Percentiles rank a stretch among this genome's conserved stretches.
Evolutionary conservation across 1,284 basidiomycete species (phyloP).

Genomic region (Naganishia sp.): DNA sequence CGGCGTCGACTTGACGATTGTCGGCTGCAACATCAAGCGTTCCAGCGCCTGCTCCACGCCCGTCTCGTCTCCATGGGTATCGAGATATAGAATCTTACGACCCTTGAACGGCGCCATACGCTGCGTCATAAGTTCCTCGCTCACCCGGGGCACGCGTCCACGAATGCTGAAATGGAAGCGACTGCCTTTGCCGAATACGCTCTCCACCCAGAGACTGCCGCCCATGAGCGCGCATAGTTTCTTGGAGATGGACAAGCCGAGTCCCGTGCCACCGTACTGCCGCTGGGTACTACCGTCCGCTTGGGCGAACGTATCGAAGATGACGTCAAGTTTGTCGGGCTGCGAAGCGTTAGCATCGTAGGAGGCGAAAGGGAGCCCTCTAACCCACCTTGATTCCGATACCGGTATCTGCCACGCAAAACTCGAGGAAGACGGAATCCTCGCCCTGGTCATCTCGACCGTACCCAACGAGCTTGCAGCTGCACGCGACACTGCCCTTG

Average conservation of each 20-base stretch:
- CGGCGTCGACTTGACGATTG: conserved; percentile 72
- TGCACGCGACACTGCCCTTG: conserved; percentile 89
- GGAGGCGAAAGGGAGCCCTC: background rate
- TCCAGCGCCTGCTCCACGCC: conserved; percentile 76
- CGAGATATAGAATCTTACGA: conserved; percentile 79
- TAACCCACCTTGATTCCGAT: conserved; percentile 79
- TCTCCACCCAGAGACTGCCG: conserved; percentile 97
- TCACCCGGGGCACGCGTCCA: conserved; percentile 57
- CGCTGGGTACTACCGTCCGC: conserved; percentile 92
- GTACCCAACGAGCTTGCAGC: conserved; percentile 67
- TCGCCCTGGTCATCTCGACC: conserved; percentile 64
- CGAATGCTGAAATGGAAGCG: conserved; percentile 94
- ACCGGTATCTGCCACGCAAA: conserved; percentile 96
- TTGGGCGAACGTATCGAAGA: conserved; percentile 99
- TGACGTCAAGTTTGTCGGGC: conserved; percentile 96
- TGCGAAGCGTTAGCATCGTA: background rate
- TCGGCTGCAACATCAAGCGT: conserved; percentile 78
- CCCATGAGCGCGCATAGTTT: conserved; percentile 96
- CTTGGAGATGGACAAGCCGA: conserved; percentile 70
- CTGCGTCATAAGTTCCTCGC: conserved; percentile 66
- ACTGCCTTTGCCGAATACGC: conserved; percentile 71
- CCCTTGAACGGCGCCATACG: conserved; percentile 75
- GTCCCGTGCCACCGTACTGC: conserved; percentile 55
- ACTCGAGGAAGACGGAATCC: conserved; percentile 83
- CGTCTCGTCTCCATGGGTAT: conserved; percentile 76